These are phyloP conservation scores for Colletotrichum acutatum DNA, from an alignment of 2,329 filamentous ascomycete species.

Conservation along the genomic window DNA sequence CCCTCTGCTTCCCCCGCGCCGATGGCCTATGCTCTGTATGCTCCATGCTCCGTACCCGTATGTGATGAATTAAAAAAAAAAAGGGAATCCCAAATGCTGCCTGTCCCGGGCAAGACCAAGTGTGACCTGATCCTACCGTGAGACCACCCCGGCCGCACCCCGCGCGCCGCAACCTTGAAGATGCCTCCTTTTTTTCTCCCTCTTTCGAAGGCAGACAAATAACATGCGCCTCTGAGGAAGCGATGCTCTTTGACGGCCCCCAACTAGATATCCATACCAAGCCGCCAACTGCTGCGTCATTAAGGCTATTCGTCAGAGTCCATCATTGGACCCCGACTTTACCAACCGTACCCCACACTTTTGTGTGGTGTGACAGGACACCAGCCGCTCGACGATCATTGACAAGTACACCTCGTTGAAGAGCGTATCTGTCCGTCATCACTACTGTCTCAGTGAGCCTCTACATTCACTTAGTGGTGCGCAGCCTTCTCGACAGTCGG, in stretches of 20 bases:
- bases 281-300: neutral
- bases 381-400: slow-evolving; percentile 3
- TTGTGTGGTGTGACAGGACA: slow-evolving; percentile 12
- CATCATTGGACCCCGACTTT: slow-evolving; percentile 1
- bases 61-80: neutral
- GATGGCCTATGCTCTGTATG: neutral
- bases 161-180: neutral
- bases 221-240: neutral
- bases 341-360: neutral
- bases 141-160: neutral
- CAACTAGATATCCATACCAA: neutral
- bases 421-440: neutral
- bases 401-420: neutral
- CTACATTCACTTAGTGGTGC: slow-evolving; percentile 45
- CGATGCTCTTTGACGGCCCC: slow-evolving; percentile 7
- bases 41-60: slow-evolving; percentile 14
- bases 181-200: neutral
- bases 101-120: neutral
- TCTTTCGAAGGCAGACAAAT: neutral
- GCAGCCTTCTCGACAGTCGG: slow-evolving; percentile 63
- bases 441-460: neutral
- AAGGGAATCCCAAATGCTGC: neutral
- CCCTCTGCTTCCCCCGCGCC: neutral
- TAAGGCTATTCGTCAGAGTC: neutral
- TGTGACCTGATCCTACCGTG: neutral